Base-by-base conservation (phyloP, 768 basidiomycete species). In the Hygrophoropsis aurantiaca region DNA sequence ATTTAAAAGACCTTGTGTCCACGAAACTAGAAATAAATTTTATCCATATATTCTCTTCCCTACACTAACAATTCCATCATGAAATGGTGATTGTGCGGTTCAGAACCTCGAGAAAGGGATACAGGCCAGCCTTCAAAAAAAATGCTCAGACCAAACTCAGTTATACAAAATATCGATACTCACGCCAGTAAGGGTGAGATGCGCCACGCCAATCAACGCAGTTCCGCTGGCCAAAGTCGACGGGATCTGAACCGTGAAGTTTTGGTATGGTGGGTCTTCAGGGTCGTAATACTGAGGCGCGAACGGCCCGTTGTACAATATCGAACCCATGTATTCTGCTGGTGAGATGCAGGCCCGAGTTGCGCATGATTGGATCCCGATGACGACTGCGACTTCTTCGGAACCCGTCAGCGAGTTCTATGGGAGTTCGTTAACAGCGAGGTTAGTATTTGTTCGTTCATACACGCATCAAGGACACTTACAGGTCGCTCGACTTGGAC, bases 401-500 rank as follows among this genome's bases (percentile, higher is more conserved):
- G 72, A 72, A 10, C 64, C 62, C 2, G 71, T 63, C 18, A 75
- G 55, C 7, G 62, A 41, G 42, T 72, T 57, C 74, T 77, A 42
- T 25, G 27, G 26, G 15, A 23, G 38, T 26, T 20, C 19, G 15
- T n/a, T n/a, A n/a, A n/a, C n/a, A n/a, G n/a, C n/a, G n/a, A n/a
- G n/a, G n/a, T n/a, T 23, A 23, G 9, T 39, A 8, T 11, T 38
- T 39, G n/a, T n/a, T n/a, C n/a, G n/a, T n/a, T n/a, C n/a, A n/a
- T n/a, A n/a, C n/a, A 6, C 25, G 9, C 2, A 23, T 20, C 15
- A 5, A 7, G 49, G n/a, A 3, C 8, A 64, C 75, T 16, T 57
- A 81, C 79, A 4, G 75, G 77, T 43, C 69, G 66, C 46, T 75
- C 74, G 6, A 82, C 56, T 50, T 78, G 72, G 3, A 81, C 73